Base-by-base conservation (phyloP, 2,329 filamentous ascomycete species). In the Aspergillus pseudoglaucus region DNA sequence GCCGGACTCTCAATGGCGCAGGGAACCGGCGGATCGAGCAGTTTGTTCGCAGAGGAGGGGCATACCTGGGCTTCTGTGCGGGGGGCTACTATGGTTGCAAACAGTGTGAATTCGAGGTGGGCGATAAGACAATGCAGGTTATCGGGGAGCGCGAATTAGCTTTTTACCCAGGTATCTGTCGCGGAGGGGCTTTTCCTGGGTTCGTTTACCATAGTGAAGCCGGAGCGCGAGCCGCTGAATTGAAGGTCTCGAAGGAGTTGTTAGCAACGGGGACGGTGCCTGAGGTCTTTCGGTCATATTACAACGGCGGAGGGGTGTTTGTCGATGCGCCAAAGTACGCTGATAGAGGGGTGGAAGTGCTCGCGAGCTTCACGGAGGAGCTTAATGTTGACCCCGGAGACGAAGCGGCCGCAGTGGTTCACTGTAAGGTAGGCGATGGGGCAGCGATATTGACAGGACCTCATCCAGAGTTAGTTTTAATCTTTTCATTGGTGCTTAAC, bases 301-400 rank as follows among this genome's bases (percentile, higher is more conserved):
- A 91, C 67, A 98, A 98, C 58, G 93, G 93, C 1, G 93, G 93
- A 1, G 90, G 93, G 3, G 83, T 95, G 1, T 98, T 97, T 71
- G 88, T 95, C 1, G 85, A 93, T 68, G 85, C 87, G 1, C 76
- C 78, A 3, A 80, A 77, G 40, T 75, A 81, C 47, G 71, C 75
- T 47, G 76, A 79, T 25, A 71, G 77, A 53, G 86, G 85, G 1
- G 81, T 96, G 0, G 82, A 96, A 66, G 78, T 95, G 6, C 73
- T 98, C 20, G 93, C 91, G 1, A 86, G 78, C 49, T 98, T 93
- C 63, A 77, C 77, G 0, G 85, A 89, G 32, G 74, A 84, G 12
- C 67, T 95, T 10, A 81, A 85, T 56, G 87, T 96, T 3, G 84
- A 94, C 46, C 78, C 85, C 0, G 89, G 88, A 0, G 74, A 80